Conservation (phyloP, 179 eudicot species). For the Actinidia arguta region DNA sequence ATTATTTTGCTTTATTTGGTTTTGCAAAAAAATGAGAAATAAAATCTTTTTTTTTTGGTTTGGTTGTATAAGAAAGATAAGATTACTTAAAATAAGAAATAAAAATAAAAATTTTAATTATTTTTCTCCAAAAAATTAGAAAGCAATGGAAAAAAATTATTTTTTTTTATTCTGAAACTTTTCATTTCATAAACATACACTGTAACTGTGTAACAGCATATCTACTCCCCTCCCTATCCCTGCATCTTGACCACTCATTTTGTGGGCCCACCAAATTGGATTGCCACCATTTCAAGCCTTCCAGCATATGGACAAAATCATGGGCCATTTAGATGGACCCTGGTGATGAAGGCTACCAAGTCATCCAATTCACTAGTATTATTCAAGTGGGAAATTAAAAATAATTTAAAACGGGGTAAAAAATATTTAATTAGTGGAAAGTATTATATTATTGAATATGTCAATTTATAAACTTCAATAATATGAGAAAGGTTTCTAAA, state of each 20-base stretch:
- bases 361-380: not conserved
- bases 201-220: not conserved
- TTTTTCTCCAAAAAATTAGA: too few species aligned
- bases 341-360: not conserved
- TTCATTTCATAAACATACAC: not conserved
- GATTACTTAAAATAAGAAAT: too few species aligned
- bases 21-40: too few species aligned
- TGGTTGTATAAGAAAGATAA: too few species aligned
- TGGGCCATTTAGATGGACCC: too few species aligned
- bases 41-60: too few species aligned
- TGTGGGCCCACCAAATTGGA: not conserved
- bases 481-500: not conserved
- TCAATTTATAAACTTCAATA: not conserved
- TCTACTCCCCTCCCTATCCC: not conserved
- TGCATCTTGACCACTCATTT: not conserved
- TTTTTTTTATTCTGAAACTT: not conserved
- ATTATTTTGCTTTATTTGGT: too few species aligned
- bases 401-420: not conserved
- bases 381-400: not conserved
- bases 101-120: too few species aligned
- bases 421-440: not conserved
- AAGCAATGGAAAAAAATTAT: too few species aligned
- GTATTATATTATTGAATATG: not conserved
- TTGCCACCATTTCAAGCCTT: conserved; percentile 5
- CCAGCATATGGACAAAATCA: conserved; percentile 10